phyloP scores from a whole-genome alignment of 306 rosid genomes.

The Parietaria judaica region DNA sequence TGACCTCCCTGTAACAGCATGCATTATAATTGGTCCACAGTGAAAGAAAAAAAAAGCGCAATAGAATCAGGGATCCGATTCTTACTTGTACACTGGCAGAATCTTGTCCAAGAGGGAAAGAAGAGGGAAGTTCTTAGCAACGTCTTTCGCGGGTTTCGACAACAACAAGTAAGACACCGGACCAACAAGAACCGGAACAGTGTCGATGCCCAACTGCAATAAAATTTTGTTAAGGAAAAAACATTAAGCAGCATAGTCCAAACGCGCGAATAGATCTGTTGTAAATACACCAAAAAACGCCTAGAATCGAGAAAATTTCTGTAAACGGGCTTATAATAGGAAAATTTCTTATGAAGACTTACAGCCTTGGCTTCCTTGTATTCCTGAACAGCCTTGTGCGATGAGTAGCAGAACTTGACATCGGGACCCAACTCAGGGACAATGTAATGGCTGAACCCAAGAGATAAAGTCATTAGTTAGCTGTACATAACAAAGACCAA shows the following conservation, averaged over 20 bases:
- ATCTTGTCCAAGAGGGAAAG: constrained; percentile 71
- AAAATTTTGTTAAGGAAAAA: background rate
- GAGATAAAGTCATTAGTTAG: constrained; percentile 2
- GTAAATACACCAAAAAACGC: too few species aligned
- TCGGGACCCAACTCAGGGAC: constrained; percentile 93
- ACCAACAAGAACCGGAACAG: constrained; percentile 75
- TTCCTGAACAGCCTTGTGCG: constrained; percentile 89
- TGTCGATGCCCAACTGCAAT: constrained; percentile 74
- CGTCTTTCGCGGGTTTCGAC: constrained; percentile 88
- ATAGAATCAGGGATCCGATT: constrained; percentile 4
- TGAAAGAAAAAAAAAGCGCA: constrained; percentile 15
- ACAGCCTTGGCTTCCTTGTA: constrained; percentile 97
- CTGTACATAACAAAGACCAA: background rate
- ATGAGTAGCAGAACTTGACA: constrained; percentile 62
- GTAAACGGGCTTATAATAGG: too few species aligned
- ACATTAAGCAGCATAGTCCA: background rate
- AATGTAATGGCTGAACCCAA: constrained; percentile 73
- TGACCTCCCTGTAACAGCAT: constrained; percentile 52
- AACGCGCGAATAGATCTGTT: too few species aligned
- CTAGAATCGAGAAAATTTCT: too few species aligned
- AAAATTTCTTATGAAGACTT: constrained; percentile 14
- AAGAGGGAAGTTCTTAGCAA: constrained; percentile 61
- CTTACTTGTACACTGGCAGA: constrained; percentile 75
- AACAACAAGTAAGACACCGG: constrained; percentile 88
- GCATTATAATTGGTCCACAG: constrained; percentile 2